Evolutionary conservation across 495 filamentous ascomycete species (phyloP).

Genomic region (Trichoderma orchidacearum): DNA sequence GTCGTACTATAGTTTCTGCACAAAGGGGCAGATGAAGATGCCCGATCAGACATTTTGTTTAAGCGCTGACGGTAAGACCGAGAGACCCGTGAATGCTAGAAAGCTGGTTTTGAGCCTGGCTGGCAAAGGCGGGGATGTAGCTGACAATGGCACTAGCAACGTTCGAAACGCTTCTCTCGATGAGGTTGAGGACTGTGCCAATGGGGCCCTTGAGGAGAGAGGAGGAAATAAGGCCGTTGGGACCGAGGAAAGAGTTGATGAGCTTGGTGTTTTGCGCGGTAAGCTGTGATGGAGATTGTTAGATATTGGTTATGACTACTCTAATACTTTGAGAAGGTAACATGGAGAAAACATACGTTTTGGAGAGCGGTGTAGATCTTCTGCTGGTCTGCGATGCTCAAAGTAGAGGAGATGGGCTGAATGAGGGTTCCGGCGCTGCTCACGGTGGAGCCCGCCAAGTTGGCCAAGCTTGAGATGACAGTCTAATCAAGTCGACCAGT

Average conservation of each 20-base stretch:
- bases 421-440: not conserved
- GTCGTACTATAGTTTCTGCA: too few species aligned
- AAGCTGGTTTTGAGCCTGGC: not conserved
- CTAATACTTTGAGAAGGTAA: not conserved
- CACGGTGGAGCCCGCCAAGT: not conserved
- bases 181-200: not conserved
- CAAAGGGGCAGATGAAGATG: too few species aligned
- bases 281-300: not conserved
- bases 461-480: not conserved
- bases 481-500: not conserved
- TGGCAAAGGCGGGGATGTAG: not conserved
- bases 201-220: not conserved
- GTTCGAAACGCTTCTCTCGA: not conserved
- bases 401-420: not conserved
- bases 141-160: not conserved
- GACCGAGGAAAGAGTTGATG: not conserved
- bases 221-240: not conserved
- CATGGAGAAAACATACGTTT: not conserved
- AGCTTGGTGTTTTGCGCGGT: not conserved
- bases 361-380: not conserved
- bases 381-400: not conserved
- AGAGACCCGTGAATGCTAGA: not conserved
- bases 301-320: not conserved
- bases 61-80: not conserved
- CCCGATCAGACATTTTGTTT: not conserved